These are phyloP conservation scores for Rhizophagus clarus DNA, from an alignment of 192 early-diverging fungal genomes.

Conservation along the genomic window DNA sequence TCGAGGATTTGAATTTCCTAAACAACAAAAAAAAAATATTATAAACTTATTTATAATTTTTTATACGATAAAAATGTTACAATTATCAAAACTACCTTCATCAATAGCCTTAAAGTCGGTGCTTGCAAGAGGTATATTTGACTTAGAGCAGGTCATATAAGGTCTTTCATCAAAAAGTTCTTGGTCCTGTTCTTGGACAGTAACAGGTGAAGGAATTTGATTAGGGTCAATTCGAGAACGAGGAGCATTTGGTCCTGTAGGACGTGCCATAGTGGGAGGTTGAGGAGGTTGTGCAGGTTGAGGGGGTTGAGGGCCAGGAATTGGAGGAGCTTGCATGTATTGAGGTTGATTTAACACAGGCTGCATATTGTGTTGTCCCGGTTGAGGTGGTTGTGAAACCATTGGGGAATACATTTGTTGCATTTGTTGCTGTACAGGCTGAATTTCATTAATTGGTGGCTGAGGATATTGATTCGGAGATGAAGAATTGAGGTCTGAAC, in stretches of 20 bases:
- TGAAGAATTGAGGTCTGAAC: constrained; percentile 15
- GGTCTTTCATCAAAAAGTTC: constrained; percentile 60
- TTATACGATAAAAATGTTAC: background rate
- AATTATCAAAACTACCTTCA: constrained; percentile 61
- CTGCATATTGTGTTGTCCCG: constrained; percentile 28
- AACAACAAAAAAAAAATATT: constrained; percentile 5
- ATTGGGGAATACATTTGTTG: constrained; percentile 27
- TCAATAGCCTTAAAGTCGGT: constrained; percentile 84
- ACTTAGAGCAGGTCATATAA: constrained; percentile 73
- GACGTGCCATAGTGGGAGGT: constrained; percentile 39
- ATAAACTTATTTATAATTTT: background rate
- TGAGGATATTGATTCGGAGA: background rate
- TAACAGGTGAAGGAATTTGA: constrained; percentile 89
- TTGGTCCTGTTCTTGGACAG: constrained; percentile 85
- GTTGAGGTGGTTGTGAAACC: constrained; percentile 36
- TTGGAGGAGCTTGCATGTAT: constrained; percentile 35
- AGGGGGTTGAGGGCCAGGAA: constrained; percentile 34
- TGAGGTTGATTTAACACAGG: constrained; percentile 39
- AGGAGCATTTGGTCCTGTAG: constrained; percentile 36
- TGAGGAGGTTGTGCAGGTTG: constrained; percentile 16
- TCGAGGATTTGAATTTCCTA: constrained; percentile 85
- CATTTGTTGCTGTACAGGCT: constrained; percentile 5
- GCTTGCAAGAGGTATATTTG: constrained; percentile 73
- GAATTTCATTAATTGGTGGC: constrained; percentile 2
- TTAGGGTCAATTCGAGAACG: constrained; percentile 87